Conservation (phyloP, 2,329 filamentous ascomycete genomes). For the Aureobasidium sp. region DNA sequence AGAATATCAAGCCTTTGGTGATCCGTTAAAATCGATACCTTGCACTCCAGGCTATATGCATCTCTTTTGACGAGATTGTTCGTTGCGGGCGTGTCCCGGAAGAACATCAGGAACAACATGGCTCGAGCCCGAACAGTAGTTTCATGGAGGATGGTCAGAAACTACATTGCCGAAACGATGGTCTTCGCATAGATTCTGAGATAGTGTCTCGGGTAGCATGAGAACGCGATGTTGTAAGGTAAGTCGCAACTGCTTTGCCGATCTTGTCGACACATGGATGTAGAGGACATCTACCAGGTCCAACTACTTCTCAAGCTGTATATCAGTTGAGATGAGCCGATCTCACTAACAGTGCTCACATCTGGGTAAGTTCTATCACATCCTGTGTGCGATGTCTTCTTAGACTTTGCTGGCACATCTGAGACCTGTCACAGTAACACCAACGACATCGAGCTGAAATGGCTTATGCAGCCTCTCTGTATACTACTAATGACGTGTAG, state of each 20-base stretch:
- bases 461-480: neutral
- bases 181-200: too few species aligned
- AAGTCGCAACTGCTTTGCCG: conserved; percentile 45
- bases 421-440: neutral
- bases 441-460: neutral
- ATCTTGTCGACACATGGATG: neutral
- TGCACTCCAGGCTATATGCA: conserved; percentile 49
- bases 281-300: neutral
- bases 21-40: conserved; percentile 76
- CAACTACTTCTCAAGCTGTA: too few species aligned
- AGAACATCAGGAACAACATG: conserved; percentile 16
- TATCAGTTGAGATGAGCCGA: too few species aligned
- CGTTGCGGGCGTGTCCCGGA: conserved; percentile 65
- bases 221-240: too few species aligned
- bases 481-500: neutral
- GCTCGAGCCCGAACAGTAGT: too few species aligned
- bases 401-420: neutral
- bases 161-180: too few species aligned
- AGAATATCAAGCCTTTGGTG: conserved; percentile 75
- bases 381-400: neutral
- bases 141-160: too few species aligned
- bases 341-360: neutral
- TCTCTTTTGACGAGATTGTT: conserved; percentile 21
- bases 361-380: neutral
- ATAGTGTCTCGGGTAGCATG: too few species aligned